Evolutionary conservation across 257 asterid genomes (phyloP), one percentile per base, ranked within the genome.

Genomic region (Verbena officinalis): DNA sequence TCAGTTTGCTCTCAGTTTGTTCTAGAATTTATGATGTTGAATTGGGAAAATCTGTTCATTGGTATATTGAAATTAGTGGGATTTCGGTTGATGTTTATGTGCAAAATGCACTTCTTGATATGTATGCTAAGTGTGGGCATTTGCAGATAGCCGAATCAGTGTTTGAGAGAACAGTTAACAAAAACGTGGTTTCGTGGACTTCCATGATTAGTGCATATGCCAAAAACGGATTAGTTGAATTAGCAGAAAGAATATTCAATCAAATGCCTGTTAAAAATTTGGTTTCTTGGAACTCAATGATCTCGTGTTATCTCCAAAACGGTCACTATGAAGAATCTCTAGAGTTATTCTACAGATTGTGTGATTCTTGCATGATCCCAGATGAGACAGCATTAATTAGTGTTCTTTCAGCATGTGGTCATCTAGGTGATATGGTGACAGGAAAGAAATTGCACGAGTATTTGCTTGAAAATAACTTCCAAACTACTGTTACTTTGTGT

Each of bases 91-190:
- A 91, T 73, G 68, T 73, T 16, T 81, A 75, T 64, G 60, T 83
- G 69, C 83, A 79, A 54, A 89, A 87, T 33, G 80, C 86, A 20
- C 89, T 92, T 57, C 86, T 89, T 22, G 96, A 89, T 75, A 86
- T 85, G 95, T 86, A 92, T 45, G 85, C 95, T 14, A 89, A 89
- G 82, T 89, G 98, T 55, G 89, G 96, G 59, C 69, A 78, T 56
- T 64, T 91, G 77, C 77, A 79, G 50, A 71, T 62, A 67, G 93
- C 96, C 9, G 80, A 79, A 55, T 69, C 79, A 5, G 83, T 87
- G n/a, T 91, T 91, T 12, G 71, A 58, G 12, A 63, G 76, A 64
- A 82, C 83, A 72, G 65, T 45, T 48, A 63, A 70, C 21, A 83
- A 73, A 63, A 84, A 78, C 19, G 83, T 86, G 10, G 86, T 86